Evolutionary conservation across 2,329 filamentous ascomycete genomes (phyloP).

Genomic region (Claviceps purpurea): DNA sequence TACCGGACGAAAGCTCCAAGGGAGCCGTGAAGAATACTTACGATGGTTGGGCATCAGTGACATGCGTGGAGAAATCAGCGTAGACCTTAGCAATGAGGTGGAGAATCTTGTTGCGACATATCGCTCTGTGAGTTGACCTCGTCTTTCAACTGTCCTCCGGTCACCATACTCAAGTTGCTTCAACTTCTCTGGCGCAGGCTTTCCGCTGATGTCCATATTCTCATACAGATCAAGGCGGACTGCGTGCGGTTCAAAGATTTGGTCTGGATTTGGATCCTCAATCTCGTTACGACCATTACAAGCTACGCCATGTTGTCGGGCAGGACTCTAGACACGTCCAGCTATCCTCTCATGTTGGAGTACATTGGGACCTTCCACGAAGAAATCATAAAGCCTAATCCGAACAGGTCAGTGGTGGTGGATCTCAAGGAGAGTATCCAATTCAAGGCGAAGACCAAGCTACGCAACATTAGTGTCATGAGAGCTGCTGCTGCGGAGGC

Average conservation of each 20-base stretch:
- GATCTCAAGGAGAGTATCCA: background rate
- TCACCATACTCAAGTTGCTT: too few relatives aligned
- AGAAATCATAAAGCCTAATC: background rate
- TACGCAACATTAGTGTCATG: too few relatives aligned
- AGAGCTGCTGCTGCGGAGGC: background rate
- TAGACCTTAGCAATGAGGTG: background rate
- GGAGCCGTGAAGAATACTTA: background rate
- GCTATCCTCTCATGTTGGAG: background rate
- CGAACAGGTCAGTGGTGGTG: background rate
- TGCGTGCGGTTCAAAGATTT: background rate
- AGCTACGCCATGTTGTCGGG: background rate
- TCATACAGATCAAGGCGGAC: background rate
- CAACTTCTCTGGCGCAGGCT: too few relatives aligned
- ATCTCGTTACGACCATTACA: background rate
- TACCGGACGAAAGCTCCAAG: background rate
- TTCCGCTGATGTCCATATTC: too few relatives aligned
- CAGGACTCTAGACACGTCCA: background rate
- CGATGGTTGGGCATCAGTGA: background rate
- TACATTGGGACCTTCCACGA: background rate
- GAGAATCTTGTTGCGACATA: background rate
- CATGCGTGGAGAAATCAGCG: background rate
- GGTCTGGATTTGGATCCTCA: background rate
- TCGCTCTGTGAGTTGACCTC: background rate
- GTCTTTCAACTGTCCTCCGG: background rate
- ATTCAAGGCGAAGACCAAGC: background rate